Percentiles rank a stretch among this genome's conserved stretches.
These are phyloP conservation scores for Chlamydomonas schloesseri DNA, from an alignment of 139 green algal species.

Conservation along the genomic window DNA sequence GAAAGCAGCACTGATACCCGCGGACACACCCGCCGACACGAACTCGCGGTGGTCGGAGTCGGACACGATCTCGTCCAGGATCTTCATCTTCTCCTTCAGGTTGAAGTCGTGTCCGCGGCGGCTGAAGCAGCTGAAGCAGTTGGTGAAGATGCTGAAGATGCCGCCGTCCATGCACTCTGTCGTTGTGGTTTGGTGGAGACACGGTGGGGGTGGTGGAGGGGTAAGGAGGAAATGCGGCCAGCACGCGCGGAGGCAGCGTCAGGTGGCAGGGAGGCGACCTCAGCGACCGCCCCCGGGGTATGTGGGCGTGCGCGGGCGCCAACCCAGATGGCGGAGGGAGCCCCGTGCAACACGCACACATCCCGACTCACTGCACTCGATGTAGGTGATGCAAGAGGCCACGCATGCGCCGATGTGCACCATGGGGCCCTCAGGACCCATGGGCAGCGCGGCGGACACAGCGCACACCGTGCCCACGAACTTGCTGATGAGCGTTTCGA, in stretches of 20 bases:
- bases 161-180: constrained; percentile 40
- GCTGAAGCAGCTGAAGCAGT: constrained; percentile 59
- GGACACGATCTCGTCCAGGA: constrained; percentile 73
- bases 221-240: background rate
- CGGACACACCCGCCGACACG: constrained; percentile 84
- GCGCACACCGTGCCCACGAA: constrained; percentile 72
- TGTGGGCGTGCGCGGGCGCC: no score
- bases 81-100: constrained; percentile 61
- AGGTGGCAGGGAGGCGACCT: no score
- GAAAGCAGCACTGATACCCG: constrained; percentile 89
- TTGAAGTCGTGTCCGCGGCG: constrained; percentile 14
- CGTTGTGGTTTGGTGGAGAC: background rate
- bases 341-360: background rate
- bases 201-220: background rate
- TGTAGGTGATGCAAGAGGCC: constrained; percentile 77
- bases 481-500: constrained; percentile 78
- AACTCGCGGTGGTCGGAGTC: constrained; percentile 87
- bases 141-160: constrained; percentile 35
- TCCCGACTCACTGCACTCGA: constrained; percentile 69
- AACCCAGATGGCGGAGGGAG: background rate
- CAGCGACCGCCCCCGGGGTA: background rate
- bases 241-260: no score
- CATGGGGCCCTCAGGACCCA: constrained; percentile 90
- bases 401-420: constrained; percentile 91
- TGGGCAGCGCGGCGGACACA: constrained; percentile 63